Conservation (phyloP, 1,139 yeast genomes). For the Geotrichum aggregatum region DNA sequence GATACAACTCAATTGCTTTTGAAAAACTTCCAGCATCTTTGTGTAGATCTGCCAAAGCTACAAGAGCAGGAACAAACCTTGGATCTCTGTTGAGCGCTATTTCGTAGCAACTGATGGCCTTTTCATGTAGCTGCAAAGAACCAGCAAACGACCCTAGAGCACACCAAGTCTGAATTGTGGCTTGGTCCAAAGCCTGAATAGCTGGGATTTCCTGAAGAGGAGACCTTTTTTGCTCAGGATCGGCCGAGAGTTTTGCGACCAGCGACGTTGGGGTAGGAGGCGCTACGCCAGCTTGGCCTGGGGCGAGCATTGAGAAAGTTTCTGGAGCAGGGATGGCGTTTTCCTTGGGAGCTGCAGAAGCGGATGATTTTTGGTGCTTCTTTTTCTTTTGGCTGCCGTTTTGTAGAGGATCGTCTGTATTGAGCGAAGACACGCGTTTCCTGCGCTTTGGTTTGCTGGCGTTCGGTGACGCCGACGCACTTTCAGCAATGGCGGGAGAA, state of each 20-base stretch:
- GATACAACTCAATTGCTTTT: constrained; percentile 90
- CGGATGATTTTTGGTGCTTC: neutral
- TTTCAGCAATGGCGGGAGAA: neutral
- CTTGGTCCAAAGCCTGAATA: constrained; percentile 41
- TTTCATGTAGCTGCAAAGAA: constrained; percentile 78
- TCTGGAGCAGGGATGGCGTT: neutral
- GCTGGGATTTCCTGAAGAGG: constrained; percentile 39
- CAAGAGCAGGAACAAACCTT: constrained; percentile 75
- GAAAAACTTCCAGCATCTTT: constrained; percentile 85
- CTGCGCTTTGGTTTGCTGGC: constrained; percentile 1
- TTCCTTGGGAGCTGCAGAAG: neutral
- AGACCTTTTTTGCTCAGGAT: neutral
- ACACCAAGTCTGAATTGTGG: constrained; percentile 88
- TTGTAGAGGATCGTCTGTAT: neutral
- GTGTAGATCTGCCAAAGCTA: constrained; percentile 81
- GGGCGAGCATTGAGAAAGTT: constrained; percentile 1
- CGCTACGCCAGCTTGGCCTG: neutral
- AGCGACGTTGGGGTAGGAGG: constrained; percentile 3
- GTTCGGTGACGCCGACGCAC: constrained; percentile 1
- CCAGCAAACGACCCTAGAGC: constrained; percentile 87
- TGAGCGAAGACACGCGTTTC: constrained; percentile 1
- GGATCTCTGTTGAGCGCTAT: constrained; percentile 83
- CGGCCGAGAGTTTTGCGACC: constrained; percentile 1
- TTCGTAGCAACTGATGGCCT: constrained; percentile 85
- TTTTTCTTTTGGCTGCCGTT: constrained; percentile 1